These are phyloP conservation scores for Quercus lobata DNA, from an alignment of 331 rosid genomes.

Conservation along the genomic window DNA sequence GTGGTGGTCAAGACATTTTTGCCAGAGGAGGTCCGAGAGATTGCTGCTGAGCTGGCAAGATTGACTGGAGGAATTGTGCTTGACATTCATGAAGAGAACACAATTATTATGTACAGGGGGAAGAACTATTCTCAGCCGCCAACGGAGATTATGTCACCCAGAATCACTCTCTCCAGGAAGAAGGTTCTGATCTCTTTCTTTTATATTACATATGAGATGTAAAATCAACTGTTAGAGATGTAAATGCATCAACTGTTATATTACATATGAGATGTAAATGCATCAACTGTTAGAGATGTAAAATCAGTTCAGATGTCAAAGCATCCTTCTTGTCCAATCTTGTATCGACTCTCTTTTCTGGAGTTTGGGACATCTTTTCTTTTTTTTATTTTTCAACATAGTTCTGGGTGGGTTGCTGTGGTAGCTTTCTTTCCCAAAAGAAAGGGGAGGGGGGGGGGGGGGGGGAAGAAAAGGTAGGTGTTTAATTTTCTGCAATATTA, in stretches of 20 bases:
- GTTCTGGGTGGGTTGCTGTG: no score
- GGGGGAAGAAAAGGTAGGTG: background rate
- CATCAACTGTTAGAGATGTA: background rate
- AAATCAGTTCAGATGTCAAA: background rate
- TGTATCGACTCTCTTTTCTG: background rate
- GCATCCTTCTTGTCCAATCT: background rate
- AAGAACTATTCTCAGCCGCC: constrained; percentile 97
- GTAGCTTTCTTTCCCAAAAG: background rate
- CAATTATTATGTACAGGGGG: constrained; percentile 89
- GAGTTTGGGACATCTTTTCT: no score
- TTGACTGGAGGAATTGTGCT: constrained; percentile 86
- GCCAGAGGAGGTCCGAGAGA: constrained; percentile 84
- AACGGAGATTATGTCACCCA: constrained; percentile 95
- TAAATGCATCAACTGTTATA: background rate
- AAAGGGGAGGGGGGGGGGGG: no score
- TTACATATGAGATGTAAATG: background rate
- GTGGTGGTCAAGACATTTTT: constrained; percentile 85
- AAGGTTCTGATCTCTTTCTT: constrained; percentile 43
- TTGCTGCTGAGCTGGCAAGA: constrained; percentile 87
- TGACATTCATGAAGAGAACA: constrained; percentile 76
- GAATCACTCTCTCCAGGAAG: constrained; percentile 69
- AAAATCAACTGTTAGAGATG: background rate
- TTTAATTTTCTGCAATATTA: background rate
- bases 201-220: background rate
- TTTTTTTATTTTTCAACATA: no score